Conservation (phyloP, 1,284 basidiomycete species). For the Inonotus obliquus region DNA sequence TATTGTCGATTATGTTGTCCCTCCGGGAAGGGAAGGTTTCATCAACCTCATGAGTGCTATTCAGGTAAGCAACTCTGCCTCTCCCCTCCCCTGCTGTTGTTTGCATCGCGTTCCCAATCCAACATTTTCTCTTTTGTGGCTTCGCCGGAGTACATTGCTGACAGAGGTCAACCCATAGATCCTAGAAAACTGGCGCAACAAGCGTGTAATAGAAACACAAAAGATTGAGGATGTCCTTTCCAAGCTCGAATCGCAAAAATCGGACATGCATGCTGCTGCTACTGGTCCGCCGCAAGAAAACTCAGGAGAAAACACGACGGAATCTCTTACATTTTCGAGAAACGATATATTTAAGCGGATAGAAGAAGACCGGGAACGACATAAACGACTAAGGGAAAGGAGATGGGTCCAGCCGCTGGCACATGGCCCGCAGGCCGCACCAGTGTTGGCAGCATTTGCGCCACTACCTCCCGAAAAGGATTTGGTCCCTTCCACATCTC, state of each 20-base stretch:
- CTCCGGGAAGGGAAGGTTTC: conserved; percentile 74
- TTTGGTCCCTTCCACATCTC: not conserved
- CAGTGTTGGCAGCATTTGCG: conserved; percentile 54
- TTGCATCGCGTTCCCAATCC: too few relatives aligned
- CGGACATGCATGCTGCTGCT: conserved; percentile 22
- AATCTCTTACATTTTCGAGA: conserved; percentile 42
- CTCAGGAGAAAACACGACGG: not conserved
- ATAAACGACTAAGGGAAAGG: conserved; percentile 88
- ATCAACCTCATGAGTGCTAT: conserved; percentile 82
- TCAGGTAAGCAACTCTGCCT: conserved; percentile 53
- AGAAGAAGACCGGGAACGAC: conserved; percentile 92
- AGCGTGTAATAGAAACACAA: conserved; percentile 77
- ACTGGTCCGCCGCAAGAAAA: conserved; percentile 4
- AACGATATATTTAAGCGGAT: conserved; percentile 83
- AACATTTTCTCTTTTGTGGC: too few relatives aligned
- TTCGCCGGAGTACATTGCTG: not conserved
- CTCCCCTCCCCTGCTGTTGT: too few relatives aligned
- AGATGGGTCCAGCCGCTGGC: conserved; percentile 85
- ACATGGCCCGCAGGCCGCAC: conserved; percentile 37
- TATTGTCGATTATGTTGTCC: conserved; percentile 81
- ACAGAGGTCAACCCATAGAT: conserved; percentile 45
- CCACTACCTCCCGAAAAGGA: conserved; percentile 27
- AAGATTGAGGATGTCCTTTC: conserved; percentile 65
- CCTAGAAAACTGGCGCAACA: conserved; percentile 80
- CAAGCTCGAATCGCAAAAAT: conserved; percentile 43